Evolutionary conservation across 2,329 filamentous ascomycete genomes (phyloP), one percentile per base, ranked within the genome.

Genomic region (Exophiala calicioides): DNA sequence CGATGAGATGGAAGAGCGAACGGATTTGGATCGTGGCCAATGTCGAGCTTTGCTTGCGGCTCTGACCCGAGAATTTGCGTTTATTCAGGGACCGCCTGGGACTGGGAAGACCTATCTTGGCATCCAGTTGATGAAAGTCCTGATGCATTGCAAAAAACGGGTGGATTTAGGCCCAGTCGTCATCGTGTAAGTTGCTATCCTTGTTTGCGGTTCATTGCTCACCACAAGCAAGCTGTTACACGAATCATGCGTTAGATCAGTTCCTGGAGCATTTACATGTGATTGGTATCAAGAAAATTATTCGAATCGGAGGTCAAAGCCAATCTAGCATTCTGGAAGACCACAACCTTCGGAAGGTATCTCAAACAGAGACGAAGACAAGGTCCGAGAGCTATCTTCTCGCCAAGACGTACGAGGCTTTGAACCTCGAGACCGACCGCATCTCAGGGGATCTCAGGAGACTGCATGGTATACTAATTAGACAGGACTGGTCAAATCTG

Each of bases 241-340:
- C 74, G 1, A 78, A 79, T 49, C 75, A 79, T 58, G 76, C 76
- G 0, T 62, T 79, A 0, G 77, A 80, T 33, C 75, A 80, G 55
- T 70, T 86, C 1, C 68, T 88, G 0, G 77, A 85, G 53, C 76
- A 84, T 47, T 61, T 86, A 0, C 44, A 81, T 34, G 50, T 64
- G 13, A 54, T 58, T 23, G 37, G 59, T 5, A 60, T 64, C 3
- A 54, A 62, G 0, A 68, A 78, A 4, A 71, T 87, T 19, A 73
- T 86, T 19, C 79, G 84, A 0, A 77, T 88, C 4, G 84, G 84
- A 0, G 74, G 72, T 0, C 73, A 73, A 13, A 81, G 75, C 1
- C 79, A 81, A 47, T 81, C 79, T 0, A 72, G 77, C 20, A 56
- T 64, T 1, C 63, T 86, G 0, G 58, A 74, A 6, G 58, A 59